Evolutionary conservation across 2,329 filamentous ascomycete genomes (phyloP).

Genomic region (Parasarocladium wereldwijsianum): DNA sequence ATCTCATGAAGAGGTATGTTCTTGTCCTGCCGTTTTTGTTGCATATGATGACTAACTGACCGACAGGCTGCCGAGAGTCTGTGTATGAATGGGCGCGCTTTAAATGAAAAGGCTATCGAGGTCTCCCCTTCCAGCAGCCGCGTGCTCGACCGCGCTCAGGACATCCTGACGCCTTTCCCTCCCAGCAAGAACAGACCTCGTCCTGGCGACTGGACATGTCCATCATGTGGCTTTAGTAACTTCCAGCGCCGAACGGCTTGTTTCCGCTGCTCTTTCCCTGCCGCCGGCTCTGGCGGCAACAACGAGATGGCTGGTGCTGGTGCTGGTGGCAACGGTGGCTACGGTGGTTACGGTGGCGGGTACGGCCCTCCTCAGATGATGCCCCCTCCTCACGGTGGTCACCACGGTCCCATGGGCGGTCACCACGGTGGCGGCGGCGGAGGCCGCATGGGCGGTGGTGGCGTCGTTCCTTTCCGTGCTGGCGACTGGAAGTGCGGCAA

Average conservation of each 20-base stretch:
- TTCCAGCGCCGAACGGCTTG: constrained; percentile 97
- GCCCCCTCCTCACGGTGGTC: constrained; percentile 59
- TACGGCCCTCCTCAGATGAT: constrained; percentile 62
- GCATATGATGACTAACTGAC: constrained; percentile 1
- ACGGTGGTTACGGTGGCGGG: constrained; percentile 51
- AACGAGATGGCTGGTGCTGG: constrained; percentile 41
- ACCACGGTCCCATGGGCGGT: constrained; percentile 37
- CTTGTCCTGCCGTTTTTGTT: neutral
- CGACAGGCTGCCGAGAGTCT: constrained; percentile 86
- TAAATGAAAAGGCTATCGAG: constrained; percentile 98
- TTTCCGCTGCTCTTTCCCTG: constrained; percentile 98
- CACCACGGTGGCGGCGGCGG: constrained; percentile 37
- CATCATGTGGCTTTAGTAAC: constrained; percentile 97
- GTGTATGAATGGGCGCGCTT: constrained; percentile 95
- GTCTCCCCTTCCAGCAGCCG: constrained; percentile 95
- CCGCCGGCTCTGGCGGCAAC: constrained; percentile 63
- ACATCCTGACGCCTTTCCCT: constrained; percentile 93
- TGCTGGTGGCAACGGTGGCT: constrained; percentile 36
- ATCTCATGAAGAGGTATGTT: constrained; percentile 89
- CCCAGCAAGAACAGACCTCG: constrained; percentile 96
- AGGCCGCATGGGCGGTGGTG: constrained; percentile 65
- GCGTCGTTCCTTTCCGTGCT: constrained; percentile 89
- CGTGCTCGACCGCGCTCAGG: constrained; percentile 86
- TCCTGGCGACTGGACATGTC: constrained; percentile 97
- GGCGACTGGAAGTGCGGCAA: constrained; percentile 99